phyloP scores from a whole-genome alignment of 2,329 filamentous ascomycete genomes.

The Xylariaceae sp. region DNA sequence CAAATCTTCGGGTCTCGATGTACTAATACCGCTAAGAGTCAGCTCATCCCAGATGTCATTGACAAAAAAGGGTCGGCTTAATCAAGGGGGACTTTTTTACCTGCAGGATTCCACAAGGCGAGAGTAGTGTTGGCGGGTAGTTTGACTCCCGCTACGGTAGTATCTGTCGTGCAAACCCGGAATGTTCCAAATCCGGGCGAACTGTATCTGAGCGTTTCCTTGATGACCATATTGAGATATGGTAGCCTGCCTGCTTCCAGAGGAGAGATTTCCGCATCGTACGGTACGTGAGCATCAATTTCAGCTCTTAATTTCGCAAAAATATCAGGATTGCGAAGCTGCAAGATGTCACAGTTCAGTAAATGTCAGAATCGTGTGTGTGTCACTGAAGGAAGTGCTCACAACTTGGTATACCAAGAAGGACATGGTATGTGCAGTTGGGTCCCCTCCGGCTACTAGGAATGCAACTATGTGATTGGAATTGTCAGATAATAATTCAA shows the following conservation, averaged over 20 bases:
- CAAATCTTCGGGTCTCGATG: slow-evolving; percentile 25
- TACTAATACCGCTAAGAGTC: slow-evolving; percentile 1
- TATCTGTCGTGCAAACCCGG: slow-evolving; percentile 21
- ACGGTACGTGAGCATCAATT: slow-evolving; percentile 24
- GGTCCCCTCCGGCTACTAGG: slow-evolving; percentile 24
- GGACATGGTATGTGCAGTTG: slow-evolving; percentile 28
- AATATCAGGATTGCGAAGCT: slow-evolving; percentile 21
- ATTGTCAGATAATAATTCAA: neutral
- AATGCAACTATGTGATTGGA: slow-evolving; percentile 19
- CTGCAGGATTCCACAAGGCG: slow-evolving; percentile 26
- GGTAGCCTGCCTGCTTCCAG: slow-evolving; percentile 23
- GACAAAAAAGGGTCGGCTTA: neutral
- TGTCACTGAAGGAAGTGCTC: neutral
- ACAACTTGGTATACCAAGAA: slow-evolving; percentile 26
- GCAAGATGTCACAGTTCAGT: neutral
- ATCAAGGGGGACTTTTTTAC: slow-evolving; percentile 13
- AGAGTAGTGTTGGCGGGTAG: slow-evolving; percentile 25
- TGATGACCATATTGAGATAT: slow-evolving; percentile 26
- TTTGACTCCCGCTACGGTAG: slow-evolving; percentile 23
- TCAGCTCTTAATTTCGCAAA: slow-evolving; percentile 16
- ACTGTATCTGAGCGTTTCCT: slow-evolving; percentile 22
- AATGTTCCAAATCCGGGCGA: slow-evolving; percentile 27
- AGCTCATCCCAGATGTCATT: slow-evolving; percentile 1
- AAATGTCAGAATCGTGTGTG: neutral
- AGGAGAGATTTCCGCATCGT: slow-evolving; percentile 16